Conservation (phyloP, 305 asterid species). For the Solanum hybrid region DNA sequence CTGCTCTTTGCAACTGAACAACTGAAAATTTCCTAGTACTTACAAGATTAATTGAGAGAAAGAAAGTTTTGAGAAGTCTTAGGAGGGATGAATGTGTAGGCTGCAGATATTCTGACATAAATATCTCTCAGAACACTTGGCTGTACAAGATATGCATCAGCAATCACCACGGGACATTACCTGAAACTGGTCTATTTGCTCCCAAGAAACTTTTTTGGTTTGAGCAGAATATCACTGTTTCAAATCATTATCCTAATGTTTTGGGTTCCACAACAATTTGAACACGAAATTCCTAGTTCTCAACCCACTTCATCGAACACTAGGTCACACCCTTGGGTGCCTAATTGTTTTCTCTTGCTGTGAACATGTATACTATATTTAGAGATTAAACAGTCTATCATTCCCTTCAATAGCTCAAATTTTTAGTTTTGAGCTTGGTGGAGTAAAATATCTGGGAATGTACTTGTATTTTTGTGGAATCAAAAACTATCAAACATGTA, state of each 20-base stretch:
- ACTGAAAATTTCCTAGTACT: conserved; percentile 27
- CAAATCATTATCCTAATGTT: background rate
- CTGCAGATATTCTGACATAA: background rate
- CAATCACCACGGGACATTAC: background rate
- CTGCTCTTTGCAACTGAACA: conserved; percentile 41
- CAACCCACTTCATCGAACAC: background rate
- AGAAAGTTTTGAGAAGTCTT: background rate
- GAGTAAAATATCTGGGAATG: background rate
- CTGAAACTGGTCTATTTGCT: background rate
- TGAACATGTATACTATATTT: background rate
- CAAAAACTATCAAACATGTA: background rate
- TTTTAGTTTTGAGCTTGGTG: background rate
- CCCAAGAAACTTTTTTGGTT: background rate
- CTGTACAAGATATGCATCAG: background rate
- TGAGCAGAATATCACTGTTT: background rate
- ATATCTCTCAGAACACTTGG: background rate
- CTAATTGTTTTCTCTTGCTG: background rate
- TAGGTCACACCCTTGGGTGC: background rate
- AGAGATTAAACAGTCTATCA: background rate
- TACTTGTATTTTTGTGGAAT: background rate
- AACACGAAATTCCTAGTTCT: background rate
- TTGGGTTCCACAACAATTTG: background rate
- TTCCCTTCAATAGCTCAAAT: background rate
- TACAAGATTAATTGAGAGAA: background rate
- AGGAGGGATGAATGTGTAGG: background rate